Percentiles rank a stretch among this genome's conserved stretches.
Conservation (phyloP, 495 filamentous ascomycete genomes). For the Tuber aestivum region DNA sequence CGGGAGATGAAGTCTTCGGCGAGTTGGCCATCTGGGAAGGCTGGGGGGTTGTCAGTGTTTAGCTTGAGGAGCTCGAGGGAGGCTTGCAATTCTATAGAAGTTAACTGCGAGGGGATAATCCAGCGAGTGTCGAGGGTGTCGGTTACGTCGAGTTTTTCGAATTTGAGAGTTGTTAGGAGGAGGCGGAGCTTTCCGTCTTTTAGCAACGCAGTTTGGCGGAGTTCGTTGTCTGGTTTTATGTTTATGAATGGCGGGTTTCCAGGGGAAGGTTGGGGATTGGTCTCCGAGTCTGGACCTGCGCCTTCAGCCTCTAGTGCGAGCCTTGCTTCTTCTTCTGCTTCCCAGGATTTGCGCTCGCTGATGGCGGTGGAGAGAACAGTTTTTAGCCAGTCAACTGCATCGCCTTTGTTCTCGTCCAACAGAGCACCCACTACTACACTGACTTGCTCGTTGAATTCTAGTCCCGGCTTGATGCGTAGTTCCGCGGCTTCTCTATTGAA, state of each 20-base stretch:
- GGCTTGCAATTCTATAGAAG: constrained; percentile 58
- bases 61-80: constrained; percentile 60
- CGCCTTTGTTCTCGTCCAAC: constrained; percentile 65
- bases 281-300: constrained; percentile 43
- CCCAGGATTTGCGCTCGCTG: constrained; percentile 73
- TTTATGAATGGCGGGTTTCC: constrained; percentile 52
- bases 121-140: constrained; percentile 67
- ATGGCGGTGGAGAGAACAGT: constrained; percentile 60
- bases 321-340: constrained; percentile 59
- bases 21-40: constrained; percentile 61
- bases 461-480: constrained; percentile 69
- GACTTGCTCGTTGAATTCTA: constrained; percentile 62
- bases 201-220: constrained; percentile 67
- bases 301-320: constrained; percentile 46
- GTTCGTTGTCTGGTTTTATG: constrained; percentile 63
- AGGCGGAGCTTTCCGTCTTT: constrained; percentile 86
- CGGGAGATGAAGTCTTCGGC: constrained; percentile 72
- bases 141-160: constrained; percentile 54
- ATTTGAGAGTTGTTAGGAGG: constrained; percentile 69
- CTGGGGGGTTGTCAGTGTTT: constrained; percentile 63
- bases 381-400: constrained; percentile 77
- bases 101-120: constrained; percentile 65
- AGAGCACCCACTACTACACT: constrained; percentile 71
- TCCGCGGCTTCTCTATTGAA: constrained; percentile 52
- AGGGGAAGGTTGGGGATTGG: constrained; percentile 43